Percentiles rank a stretch among this genome's conserved stretches.
Evolutionary conservation across 129 eudicot genomes (phyloP).

Genomic region (carrot (Daucus carota)): DH1_v3.0 NC_030385.2:38108501-38109000

Average conservation of each 20-base stretch:
- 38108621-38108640: neutral
- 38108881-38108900: neutral
- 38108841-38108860: neutral
- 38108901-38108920: neutral
- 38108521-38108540: slow-evolving; percentile 90
- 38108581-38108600: slow-evolving; percentile 20
- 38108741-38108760: slow-evolving; percentile 93
- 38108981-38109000: too few relatives aligned
- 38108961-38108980: neutral
- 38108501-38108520: slow-evolving; percentile 98
- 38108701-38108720: slow-evolving; percentile 95
- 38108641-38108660: neutral
- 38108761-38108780: slow-evolving; percentile 99
- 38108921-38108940: neutral
- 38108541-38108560: slow-evolving; percentile 99
- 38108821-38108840: neutral
- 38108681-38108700: slow-evolving; percentile 15
- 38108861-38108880: neutral
- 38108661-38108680: neutral
- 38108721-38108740: slow-evolving; percentile 99
- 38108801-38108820: slow-evolving; percentile 53
- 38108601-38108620: neutral
- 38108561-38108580: slow-evolving; percentile 99
- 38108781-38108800: slow-evolving; percentile 99
- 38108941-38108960: too few relatives aligned